Base-by-base conservation (phyloP, 2,329 filamentous ascomycete genomes). In the Phaeomoniella chlamydospora region DNA sequence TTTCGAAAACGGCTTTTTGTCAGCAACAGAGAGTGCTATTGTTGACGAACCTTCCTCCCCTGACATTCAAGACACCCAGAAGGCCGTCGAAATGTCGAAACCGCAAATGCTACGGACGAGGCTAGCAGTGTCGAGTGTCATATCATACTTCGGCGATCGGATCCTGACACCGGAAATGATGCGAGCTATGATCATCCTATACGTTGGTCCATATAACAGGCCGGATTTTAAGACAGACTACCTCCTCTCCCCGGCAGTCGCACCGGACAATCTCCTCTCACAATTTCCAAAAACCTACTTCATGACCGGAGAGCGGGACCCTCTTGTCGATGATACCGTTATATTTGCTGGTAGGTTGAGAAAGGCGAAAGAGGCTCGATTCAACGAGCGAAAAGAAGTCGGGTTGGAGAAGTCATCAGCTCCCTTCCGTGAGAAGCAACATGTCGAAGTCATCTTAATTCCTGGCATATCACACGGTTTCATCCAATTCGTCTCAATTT, bases 151-250 rank as follows among this genome's bases (percentile, higher is more conserved):
- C 57, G 90, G 93, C 55, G 90, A 98, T 56, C 80, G 90, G 17
- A 82, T 98, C 17, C 68, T 98, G 11, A 88, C 85, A 0, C 88
- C 90, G 0, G 90, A 98, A 57, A 94, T 96, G 85, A 94, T 96
- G 80, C 81, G 90, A 18, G 85, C 87, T 43, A 96, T 98, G 87
- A 94, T 98, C 45, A 93, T 98, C 45, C 68, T 98, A 3, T 98
- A 98, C 55, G 82, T 98, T 37, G 90, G 90, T 1, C 86, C 87
- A 0, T 82, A 94, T 53, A 84, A 90, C 55, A 79, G 87, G 1
- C 90, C 90, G 0, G 86, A 96, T 53, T 96, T 98, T 55, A 75
- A 75, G 17, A 84, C 82, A 4, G 88, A 98, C 56, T 94, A 86
- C 53, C 71, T 94, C 0, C 72, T 98, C 2, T 93, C 83, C 0